A percentile compares a stretch with the other conserved stretches of the same genome.
Conservation (phyloP, 1,139 yeast genomes). For the Geotrichum histeridarum region DNA sequence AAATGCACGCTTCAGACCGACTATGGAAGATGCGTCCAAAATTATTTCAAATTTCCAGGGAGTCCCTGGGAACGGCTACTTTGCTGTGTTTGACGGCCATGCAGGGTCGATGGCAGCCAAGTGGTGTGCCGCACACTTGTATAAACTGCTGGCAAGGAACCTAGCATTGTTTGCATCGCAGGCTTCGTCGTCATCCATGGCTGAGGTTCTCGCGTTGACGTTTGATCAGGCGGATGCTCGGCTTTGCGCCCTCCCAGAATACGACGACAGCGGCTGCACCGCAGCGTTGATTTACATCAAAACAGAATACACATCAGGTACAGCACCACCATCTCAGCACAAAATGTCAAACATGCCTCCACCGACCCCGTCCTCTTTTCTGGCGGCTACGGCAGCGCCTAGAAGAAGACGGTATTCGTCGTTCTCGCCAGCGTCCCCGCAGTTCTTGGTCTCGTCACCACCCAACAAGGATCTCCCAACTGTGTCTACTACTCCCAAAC, state of each 20-base stretch:
- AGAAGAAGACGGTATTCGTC: neutral
- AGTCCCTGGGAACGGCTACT: constrained; percentile 78
- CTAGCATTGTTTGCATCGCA: constrained; percentile 9
- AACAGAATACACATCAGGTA: neutral
- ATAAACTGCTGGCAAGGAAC: constrained; percentile 35
- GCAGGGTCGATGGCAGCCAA: constrained; percentile 81
- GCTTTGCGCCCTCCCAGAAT: constrained; percentile 10
- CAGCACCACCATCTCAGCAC: neutral
- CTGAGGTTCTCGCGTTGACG: constrained; percentile 22
- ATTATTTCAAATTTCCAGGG: constrained; percentile 84
- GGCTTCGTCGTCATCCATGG: constrained; percentile 15
- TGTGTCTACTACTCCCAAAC: neutral
- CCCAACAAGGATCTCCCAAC: constrained; percentile 9
- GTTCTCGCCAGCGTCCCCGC: constrained; percentile 3
- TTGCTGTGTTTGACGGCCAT: constrained; percentile 88
- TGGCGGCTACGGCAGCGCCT: neutral
- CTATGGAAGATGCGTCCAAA: constrained; percentile 88
- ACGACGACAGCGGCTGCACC: constrained; percentile 24
- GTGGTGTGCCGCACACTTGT: constrained; percentile 82
- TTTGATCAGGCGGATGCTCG: constrained; percentile 25
- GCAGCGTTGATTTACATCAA: constrained; percentile 27
- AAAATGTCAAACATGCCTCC: neutral
- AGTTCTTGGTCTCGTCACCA: constrained; percentile 18
- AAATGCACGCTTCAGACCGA: constrained; percentile 49
- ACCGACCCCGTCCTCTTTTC: neutral